Evolutionary conservation across 23 red algal species (phyloP), one percentile per base, ranked within the genome.

Genomic region (Cyanidium caldarium): DNA sequence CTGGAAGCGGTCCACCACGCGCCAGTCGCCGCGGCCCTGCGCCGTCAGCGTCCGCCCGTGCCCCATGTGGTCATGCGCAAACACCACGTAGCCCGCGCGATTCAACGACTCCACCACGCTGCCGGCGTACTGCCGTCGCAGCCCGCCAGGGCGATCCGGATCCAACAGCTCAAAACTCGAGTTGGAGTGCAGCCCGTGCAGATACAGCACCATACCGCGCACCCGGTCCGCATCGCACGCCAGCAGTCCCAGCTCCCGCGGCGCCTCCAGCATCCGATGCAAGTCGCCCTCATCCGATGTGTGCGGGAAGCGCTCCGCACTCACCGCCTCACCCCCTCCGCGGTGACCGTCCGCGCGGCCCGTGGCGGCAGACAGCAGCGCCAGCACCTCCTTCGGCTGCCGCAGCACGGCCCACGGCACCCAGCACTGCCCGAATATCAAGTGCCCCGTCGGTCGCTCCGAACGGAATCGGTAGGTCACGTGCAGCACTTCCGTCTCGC

Each of bases 31-130:
- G 7, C 31, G 19, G 51, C 51, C 51, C 5, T 16, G 31, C 5
- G 51, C 51, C 10, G 51, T 61, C 51, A 61, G 51, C 38, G 77
- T 65, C 12, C 79, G 73, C 2, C 89, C 89, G 28, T 94, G 89
- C 33, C 83, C 82, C 20, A 78, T 74, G 73, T 94, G 82, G 67
- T 94, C 89, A 41, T 94, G 83, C 34, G 51, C 82, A 58, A 86
- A 65, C 13, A 87, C 89, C 38, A 85, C 40, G 44, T 82, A 44
- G 37, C 76, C 89, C 0, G 71, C 40, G 34, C 58, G 12, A 65
- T 86, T 80, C 3, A 87, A 67, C 33, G 58, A 45, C n/a, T 87
- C 57, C 17, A 84, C 68, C 37, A 86, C 38, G 42, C 81, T 86
- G 38, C 77, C 77, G 26, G 37, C 40, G 39, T 86, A 78, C 33